Base-by-base conservation (phyloP, 768 basidiomycete genomes). In the Rhizopogon vinicolor region DNA sequence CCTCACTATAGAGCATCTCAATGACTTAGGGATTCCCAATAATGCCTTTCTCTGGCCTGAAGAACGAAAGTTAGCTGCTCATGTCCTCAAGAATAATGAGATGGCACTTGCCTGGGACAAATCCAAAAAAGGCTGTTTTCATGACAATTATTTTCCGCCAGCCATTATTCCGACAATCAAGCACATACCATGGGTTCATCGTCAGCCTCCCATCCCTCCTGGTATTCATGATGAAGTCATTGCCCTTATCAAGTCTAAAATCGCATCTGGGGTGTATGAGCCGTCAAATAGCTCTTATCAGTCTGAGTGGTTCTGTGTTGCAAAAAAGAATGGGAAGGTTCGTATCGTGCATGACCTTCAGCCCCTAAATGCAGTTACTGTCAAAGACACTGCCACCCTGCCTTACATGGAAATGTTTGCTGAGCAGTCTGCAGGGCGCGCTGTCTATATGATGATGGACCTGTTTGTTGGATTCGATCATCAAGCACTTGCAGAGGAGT, bases 231-330 rank as follows among this genome's bases (percentile, higher is more conserved):
- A 63, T 2, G 56, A 69, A 29, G 62, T 70, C 0, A 52, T 59
- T 0, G 41, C 41, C 0, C 10, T 41, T 2, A 41, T 41, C 18
- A 63, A 66, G 19, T 53, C 59, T 4, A 77, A 77, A 56, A 65
- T 76, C n/a, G 62, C 57, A 0, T 61, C 73, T 1, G 74, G 77
- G 1, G 70, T 76, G 0, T 77, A 75, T 54, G 72, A 79, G 59
- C 70, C 65, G 0, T 73, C 68, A 0, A 66, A 74, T 39, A 66
- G 66, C 0, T 73, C 74, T 0, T 79, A 78, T 41, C 60, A 71
- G 0, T 72, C 71, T 0, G 46, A 66, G 7, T 77, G 73, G 74
- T 79, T 76, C 50, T 70, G 67, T 28, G 72, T 77, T 0, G 31
- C 55, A 18, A 68, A 68, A 57, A 66, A 66, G 44, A 58, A 61